A percentile compares a stretch with the other conserved stretches of the same genome.
These are phyloP conservation scores for Nicotiana tomentosiformis DNA, from an alignment of 257 asterid genomes.

Conservation along the genomic window DNA sequence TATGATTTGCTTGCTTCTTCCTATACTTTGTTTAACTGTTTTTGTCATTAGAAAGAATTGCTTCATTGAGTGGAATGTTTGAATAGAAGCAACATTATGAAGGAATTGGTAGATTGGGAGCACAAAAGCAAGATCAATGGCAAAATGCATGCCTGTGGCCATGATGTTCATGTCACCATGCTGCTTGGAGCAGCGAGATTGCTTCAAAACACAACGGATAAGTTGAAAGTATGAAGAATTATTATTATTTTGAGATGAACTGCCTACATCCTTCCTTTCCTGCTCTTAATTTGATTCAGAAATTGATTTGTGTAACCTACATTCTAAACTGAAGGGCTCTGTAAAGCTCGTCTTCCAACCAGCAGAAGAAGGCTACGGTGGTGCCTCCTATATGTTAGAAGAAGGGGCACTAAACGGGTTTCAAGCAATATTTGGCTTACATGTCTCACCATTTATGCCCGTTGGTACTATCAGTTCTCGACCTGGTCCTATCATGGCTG, in stretches of 20 bases:
- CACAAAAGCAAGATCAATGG: slow-evolving; percentile 77
- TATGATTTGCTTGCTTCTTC: background rate
- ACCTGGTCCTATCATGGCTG: slow-evolving; percentile 77
- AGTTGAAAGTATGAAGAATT: slow-evolving; percentile 45
- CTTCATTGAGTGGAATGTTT: background rate
- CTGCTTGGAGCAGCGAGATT: slow-evolving; percentile 89
- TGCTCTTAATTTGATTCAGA: background rate
- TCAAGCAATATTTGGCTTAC: slow-evolving; percentile 60
- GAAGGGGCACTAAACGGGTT: slow-evolving; percentile 65
- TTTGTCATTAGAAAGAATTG: background rate
- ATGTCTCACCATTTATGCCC: slow-evolving; percentile 43
- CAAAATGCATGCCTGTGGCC: slow-evolving; percentile 94
- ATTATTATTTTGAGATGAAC: background rate
- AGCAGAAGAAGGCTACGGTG: slow-evolving; percentile 76
- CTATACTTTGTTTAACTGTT: background rate
- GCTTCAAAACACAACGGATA: slow-evolving; percentile 44
- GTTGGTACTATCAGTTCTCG: slow-evolving; percentile 48
- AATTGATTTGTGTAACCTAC: slow-evolving; percentile 6
- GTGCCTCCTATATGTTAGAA: slow-evolving; percentile 58
- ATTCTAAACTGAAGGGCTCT: slow-evolving; percentile 48
- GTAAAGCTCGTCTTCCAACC: slow-evolving; percentile 90
- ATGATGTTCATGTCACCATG: slow-evolving; percentile 85
- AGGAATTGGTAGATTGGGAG: slow-evolving; percentile 94
- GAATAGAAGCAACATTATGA: background rate
- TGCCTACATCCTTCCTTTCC: background rate